A percentile compares a stretch with the other conserved stretches of the same genome.
Conservation (phyloP, 2,329 filamentous ascomycete species). For the Apiospora malaysiana region DNA sequence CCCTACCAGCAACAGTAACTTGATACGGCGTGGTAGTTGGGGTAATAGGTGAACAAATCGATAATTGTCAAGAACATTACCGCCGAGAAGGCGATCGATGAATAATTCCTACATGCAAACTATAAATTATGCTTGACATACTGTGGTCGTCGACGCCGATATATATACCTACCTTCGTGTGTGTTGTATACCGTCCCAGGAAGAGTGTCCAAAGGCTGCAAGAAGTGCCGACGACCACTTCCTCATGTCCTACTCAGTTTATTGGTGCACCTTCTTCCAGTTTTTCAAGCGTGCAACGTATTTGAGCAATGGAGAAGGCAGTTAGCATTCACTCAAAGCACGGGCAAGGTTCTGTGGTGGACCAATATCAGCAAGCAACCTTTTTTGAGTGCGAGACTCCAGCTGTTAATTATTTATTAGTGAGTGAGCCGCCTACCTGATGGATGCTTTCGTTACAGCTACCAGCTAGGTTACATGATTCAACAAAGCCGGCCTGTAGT, state of each 20-base stretch:
- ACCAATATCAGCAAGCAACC: conserved; percentile 1
- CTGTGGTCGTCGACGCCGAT: background rate
- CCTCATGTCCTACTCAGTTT: background rate
- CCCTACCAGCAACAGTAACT: background rate
- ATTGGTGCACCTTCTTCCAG: no score
- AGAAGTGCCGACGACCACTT: background rate
- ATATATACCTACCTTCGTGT: background rate
- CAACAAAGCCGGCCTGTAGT: conserved; percentile 2
- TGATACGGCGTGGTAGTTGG: background rate
- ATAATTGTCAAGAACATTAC: background rate
- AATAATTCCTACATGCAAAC: background rate
- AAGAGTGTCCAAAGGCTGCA: background rate
- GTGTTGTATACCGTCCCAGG: background rate
- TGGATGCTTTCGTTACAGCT: conserved; percentile 1
- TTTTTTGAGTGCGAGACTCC: background rate
- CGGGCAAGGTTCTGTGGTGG: background rate
- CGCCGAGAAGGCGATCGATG: background rate
- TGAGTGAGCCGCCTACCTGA: background rate
- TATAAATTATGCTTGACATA: background rate
- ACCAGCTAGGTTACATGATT: background rate
- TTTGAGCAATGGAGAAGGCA: background rate
- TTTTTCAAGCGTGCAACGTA: background rate
- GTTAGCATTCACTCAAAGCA: background rate
- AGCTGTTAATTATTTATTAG: no score
- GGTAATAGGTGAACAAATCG: background rate